Base-by-base conservation (phyloP, 2,329 filamentous ascomycete genomes). In the Botryotinia narcissicola region DNA sequence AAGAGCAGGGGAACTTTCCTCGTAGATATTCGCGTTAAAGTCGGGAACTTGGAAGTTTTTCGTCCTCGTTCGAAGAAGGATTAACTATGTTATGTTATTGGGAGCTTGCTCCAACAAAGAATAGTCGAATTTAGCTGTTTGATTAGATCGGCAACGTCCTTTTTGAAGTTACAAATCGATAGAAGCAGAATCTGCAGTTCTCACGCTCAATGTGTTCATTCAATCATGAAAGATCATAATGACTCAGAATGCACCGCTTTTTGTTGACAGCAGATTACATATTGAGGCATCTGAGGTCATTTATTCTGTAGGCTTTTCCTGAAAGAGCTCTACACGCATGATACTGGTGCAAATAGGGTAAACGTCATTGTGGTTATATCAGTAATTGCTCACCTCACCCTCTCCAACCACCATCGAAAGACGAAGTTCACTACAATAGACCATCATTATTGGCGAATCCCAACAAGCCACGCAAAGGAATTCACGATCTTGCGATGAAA, bases 21-120 rank as follows among this genome's bases (percentile, higher is more conserved):
- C 60, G 20, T 79, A 74, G 10, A 81, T 76, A 46, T 83, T 79
- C 3, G 79, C 76, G 3, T 81, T 77, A 16, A 82, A 54, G 12
- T 40, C 59, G 5, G 76, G 76, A 16, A 78, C 40, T 20, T 73
- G 54, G 42, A 74, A 63, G n/a, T 70, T 63, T n/a, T 69, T 48
- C 9, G 76, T 44, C 4, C 44, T 57, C 2, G 63, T 44, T 14
- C 74, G 29, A 20, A 63, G 40, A 18, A 66, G 22, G 12, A 68
- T 18, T 10, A 77, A 57, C 2, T 16, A 37, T 20, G 44, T 48
- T 20, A 70, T 69, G 6, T 72, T 74, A 10, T 32, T 70, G 60
- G 44, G 71, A 70, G 44, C 16, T 29, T 20, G 0, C 68, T 64
- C 4, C 73, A 71, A 29, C 73, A 74, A 48, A 78, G 76, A 10